A percentile compares a stretch with the other conserved stretches of the same genome.
Evolutionary conservation across 345 rosid genomes (phyloP).

Genomic region (Pugionium cornutum): DNA sequence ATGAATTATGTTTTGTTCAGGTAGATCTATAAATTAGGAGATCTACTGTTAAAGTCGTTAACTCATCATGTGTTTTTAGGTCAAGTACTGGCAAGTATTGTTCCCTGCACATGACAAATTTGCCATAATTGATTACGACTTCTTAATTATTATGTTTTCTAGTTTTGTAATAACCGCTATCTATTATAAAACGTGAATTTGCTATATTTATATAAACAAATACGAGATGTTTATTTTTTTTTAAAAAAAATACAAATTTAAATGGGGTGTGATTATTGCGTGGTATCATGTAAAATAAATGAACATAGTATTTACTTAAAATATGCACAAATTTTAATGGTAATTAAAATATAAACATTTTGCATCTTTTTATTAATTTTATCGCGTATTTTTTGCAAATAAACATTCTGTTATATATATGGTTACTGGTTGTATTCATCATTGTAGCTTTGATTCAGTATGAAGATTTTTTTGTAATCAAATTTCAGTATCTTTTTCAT

Average conservation of each 20-base stretch:
- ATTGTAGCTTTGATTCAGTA: not conserved
- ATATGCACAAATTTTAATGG: too few relatives aligned
- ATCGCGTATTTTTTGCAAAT: not conserved
- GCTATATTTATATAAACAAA: not conserved
- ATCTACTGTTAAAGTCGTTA: constrained; percentile 5
- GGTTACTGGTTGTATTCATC: too few relatives aligned
- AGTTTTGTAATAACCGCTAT: constrained; percentile 5
- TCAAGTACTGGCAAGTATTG: constrained; percentile 28
- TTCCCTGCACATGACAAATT: constrained; percentile 33
- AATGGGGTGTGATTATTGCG: not conserved
- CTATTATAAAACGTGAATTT: not conserved
- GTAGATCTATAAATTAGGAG: constrained; percentile 27
- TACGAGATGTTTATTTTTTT: not conserved
- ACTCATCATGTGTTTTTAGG: constrained; percentile 31
- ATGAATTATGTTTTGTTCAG: constrained; percentile 26
- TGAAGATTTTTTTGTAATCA: not conserved
- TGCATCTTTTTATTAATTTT: too few relatives aligned
- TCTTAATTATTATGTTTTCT: constrained; percentile 19
- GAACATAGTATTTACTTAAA: not conserved
- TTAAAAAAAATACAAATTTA: not conserved
- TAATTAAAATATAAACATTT: too few relatives aligned
- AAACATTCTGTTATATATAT: too few relatives aligned
- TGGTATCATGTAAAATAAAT: not conserved
- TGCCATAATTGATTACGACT: constrained; percentile 23
- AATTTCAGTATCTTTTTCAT: not conserved